Base-by-base conservation (phyloP, 495 filamentous ascomycete genomes). In the Oidiodendron maius region DNA sequence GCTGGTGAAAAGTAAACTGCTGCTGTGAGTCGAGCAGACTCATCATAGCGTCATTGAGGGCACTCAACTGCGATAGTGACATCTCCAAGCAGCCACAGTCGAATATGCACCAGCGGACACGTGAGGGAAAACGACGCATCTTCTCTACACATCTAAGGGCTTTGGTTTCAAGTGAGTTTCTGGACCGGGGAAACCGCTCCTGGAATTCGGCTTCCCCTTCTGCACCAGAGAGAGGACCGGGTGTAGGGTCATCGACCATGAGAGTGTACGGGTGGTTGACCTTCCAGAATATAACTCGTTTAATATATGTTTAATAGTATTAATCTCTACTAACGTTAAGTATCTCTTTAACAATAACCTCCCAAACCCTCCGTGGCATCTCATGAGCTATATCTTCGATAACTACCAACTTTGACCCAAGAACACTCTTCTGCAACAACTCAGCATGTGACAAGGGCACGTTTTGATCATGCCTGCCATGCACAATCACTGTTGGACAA, bases 21-120 rank as follows among this genome's bases (percentile, higher is more conserved):
- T 40, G 37, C n/a, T 40, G 37, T 40, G 37, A 40, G 37, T 40
- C 37, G 37, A 40, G 37, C 37, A 40, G 37, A 40, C 37, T 40
- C 37, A 40, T 40, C 37, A 40, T 40, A 16, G 37, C 37, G 37
- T 40, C 37, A 40, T 40, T 40, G 37, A 40, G 37, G 37, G 37
- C 37, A 16, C 37, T 40, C 6, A 40, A 16, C 37, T 40, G 37
- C 37, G 37, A 40, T 15, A 40, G 37, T 40, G 37, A 40, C 37
- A 16, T 6, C 37, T 40, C 37, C 37, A 40, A 40, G 37, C 37
- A 16, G 9, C 17, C 37, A 40, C 37, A 16, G 37, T 40, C 37
- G 37, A 40, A 40, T 40, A 40, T 40, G 37, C 6, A 40, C 37
- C 37, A 40, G 37, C 37, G 37, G 37, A 40, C 15, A 40, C 37